A percentile compares a stretch with the other conserved stretches of the same genome.
These are phyloP conservation scores for Cladophialophora yegresii DNA, from an alignment of 2,329 filamentous ascomycete genomes.

Conservation along the genomic window DNA sequence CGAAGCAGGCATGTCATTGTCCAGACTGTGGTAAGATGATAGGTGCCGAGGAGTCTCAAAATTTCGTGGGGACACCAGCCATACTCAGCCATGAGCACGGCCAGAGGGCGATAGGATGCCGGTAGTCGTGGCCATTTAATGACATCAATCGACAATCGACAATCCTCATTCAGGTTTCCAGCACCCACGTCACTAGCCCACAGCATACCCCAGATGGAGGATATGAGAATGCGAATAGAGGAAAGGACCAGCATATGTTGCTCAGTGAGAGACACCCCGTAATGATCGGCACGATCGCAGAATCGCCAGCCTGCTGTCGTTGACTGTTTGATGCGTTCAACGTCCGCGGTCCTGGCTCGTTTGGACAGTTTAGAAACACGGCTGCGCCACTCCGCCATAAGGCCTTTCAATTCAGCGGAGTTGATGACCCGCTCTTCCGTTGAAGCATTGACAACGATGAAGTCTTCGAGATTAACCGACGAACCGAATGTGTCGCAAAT, in stretches of 20 bases:
- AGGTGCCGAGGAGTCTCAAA: neutral
- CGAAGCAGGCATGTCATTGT: neutral
- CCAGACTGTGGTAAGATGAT: constrained; percentile 1
- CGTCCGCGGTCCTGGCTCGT: neutral
- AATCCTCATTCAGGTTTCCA: neutral
- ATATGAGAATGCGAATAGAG: neutral
- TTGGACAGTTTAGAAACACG: neutral
- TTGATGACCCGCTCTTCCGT: neutral
- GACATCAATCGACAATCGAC: neutral
- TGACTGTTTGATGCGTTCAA: neutral
- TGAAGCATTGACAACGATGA: neutral
- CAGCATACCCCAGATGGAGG: neutral
- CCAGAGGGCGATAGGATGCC: constrained; percentile 1
- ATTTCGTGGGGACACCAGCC: constrained; percentile 3
- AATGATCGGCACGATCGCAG: neutral
- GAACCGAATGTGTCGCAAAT: neutral
- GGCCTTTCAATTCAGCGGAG: neutral
- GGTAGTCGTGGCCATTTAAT: neutral
- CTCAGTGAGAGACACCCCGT: neutral
- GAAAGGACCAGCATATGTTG: neutral
- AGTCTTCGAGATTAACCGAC: neutral
- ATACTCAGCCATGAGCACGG: neutral
- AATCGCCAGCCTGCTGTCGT: neutral
- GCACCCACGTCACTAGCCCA: neutral
- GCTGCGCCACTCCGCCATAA: neutral